Evolutionary conservation across 257 asterid species (phyloP).

Genomic region (Solanum pennellii): DNA sequence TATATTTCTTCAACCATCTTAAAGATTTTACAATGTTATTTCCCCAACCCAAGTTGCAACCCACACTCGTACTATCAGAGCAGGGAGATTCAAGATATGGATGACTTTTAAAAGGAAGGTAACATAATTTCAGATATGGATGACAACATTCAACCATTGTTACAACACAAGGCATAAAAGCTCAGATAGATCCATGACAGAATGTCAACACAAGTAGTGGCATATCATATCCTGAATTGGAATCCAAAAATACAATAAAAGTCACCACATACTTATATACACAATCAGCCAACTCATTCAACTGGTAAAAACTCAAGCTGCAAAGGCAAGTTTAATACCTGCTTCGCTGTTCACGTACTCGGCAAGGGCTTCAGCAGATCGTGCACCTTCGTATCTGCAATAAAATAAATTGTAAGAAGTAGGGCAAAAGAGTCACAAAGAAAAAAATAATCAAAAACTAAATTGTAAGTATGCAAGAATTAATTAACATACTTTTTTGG

Average conservation of each 20-base stretch:
- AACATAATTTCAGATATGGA: neutral
- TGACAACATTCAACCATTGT: neutral
- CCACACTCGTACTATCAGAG: neutral
- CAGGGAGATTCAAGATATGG: neutral
- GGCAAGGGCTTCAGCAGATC: slow-evolving; percentile 73
- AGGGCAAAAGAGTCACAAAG: neutral
- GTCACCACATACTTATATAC: neutral
- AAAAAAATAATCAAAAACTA: neutral
- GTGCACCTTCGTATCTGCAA: slow-evolving; percentile 70
- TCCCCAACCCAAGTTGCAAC: neutral
- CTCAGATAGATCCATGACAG: neutral
- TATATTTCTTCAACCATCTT: neutral
- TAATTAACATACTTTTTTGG: slow-evolving; percentile 59
- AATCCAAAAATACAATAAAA: neutral
- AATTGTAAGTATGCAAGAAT: neutral
- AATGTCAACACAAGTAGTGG: neutral
- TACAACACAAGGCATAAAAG: neutral
- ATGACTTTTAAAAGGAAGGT: neutral
- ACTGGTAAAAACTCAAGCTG: neutral
- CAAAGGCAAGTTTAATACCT: slow-evolving; percentile 32
- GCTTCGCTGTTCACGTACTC: slow-evolving; percentile 71
- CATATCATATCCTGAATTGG: neutral
- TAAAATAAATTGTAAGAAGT: neutral
- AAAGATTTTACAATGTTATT: neutral
- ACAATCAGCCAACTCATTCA: neutral